A percentile compares a stretch with the other conserved stretches of the same genome.
These are phyloP conservation scores for Ophiorrhiza pumila DNA, from an alignment of 257 asterid species.

Conservation along the genomic window DNA sequence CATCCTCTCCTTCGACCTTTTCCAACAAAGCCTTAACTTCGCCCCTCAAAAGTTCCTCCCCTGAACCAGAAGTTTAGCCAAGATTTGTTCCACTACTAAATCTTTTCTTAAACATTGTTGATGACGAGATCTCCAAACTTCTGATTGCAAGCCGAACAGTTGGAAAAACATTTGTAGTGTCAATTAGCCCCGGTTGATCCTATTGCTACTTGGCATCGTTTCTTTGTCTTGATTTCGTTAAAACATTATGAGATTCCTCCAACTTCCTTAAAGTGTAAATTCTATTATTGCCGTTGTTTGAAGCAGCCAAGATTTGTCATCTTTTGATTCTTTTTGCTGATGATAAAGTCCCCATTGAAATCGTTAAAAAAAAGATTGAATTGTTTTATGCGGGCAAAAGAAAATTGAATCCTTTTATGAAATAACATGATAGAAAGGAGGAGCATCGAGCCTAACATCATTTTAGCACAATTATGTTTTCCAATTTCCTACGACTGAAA, in stretches of 20 bases:
- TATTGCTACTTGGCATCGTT: constrained; percentile 38
- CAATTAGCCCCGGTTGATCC: constrained; percentile 68
- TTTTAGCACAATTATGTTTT: too few species aligned
- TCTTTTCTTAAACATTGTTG: constrained; percentile 64
- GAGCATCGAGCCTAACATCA: too few species aligned
- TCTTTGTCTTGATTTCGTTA: constrained; percentile 38
- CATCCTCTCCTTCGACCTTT: constrained; percentile 88
- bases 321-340: constrained; percentile 70
- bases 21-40: constrained; percentile 85
- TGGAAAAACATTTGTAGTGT: constrained; percentile 90
- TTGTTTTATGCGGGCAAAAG: constrained; percentile 7
- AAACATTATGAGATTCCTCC: constrained; percentile 46
- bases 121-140: constrained; percentile 69
- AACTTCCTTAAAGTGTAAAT: constrained; percentile 32
- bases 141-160: constrained; percentile 90
- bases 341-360: constrained; percentile 77
- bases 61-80: constrained; percentile 67
- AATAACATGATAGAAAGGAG: too few species aligned
- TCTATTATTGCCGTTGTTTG: constrained; percentile 26
- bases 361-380: neutral
- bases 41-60: constrained; percentile 87
- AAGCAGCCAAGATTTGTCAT: constrained; percentile 56
- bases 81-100: constrained; percentile 14
- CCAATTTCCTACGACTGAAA: too few species aligned
- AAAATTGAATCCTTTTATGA: neutral